Base-by-base conservation (phyloP, 1,284 basidiomycete species). In the Clitocybe nebularis region DNA sequence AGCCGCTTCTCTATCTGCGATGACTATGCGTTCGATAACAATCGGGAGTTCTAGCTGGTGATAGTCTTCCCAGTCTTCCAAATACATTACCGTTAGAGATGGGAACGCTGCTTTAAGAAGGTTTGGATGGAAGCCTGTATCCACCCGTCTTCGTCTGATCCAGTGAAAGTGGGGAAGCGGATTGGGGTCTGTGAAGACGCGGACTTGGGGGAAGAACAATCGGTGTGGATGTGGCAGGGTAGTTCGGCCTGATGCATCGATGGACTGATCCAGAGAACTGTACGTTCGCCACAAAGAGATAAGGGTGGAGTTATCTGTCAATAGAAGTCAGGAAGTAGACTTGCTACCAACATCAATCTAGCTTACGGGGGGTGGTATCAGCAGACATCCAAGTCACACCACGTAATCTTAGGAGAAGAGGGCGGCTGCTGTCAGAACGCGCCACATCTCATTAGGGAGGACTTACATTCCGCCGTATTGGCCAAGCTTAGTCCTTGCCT, bases 231-330 rank as follows among this genome's bases (percentile, higher is more conserved):
- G 74, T 0, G 80, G 72, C 10, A 90, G 75, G 2, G 66, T 72
- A 14, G 73, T 75, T 5, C 58, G 54, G 8, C 78, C 78, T 11
- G 67, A 62, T 0, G 72, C 53, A 25, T 69, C 67, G 48, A 85
- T 79, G 16, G 70, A 64, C 1, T 65, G 62, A 52, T 84, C 77
- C 28, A 92, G 74, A 0, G 81, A 74, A 43, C 79, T 77, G 59
- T 93, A 89, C 0, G 81, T 81, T 25, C 86, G 77, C 81, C 87
- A 89, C 21, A 93, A 68, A 3, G 88, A 79, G 36, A 91, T 75
- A 21, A 93, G 68, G 0, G 88, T 85, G 41, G 87, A 81, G 40
- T 81, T 79, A 56, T 82, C 82, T 76, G 52, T 50, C 14, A 47
- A 38, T 29, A 43, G 41, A 41, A 17, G 19, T 42, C 36, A 41